Evolutionary conservation across 306 rosid species (phyloP), one percentile per base, ranked within the genome.

Genomic region (Amphicarpaea edgeworthii): DNA sequence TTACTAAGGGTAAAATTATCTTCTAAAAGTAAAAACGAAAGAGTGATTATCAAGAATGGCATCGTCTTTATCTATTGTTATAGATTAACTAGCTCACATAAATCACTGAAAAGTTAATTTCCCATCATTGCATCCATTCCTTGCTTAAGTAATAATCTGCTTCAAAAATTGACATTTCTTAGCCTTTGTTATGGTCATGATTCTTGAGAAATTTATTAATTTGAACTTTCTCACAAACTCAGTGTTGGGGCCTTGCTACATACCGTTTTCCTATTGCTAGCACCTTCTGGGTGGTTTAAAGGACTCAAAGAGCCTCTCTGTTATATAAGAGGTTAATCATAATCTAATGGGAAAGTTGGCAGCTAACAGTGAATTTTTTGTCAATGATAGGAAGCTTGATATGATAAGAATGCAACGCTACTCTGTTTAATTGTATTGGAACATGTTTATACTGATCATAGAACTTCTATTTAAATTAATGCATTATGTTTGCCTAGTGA

Each of bases 121-220:
- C 16, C 45, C 1, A 23, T 78, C 72, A 47, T 54, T 69, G 32
- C 12, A 1, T 26, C 64, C 74, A 50, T 74, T 15, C 45, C 43
- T 34, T 81, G 73, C 58, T 68, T 60, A 50, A 7, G 34, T 40
- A 40, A 74, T 68, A 68, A 21, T 59, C 30, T 60, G 66, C 68
- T 68, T 50, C 47, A 51, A 24, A n/a, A 24, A 24, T 66, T 72
- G 21, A 34, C 5, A 21, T 54, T 60, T 51, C 14, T 57, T 70
- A 16, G 7, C 67, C 77, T 58, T 77, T 70, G 55, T 12, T 59
- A 15, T 57, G 32, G 20, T 50, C 69, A n/a, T n/a, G n/a, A n/a
- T 73, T 65, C 47, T 41, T 50, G 65, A 47, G 20, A 53, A 71
- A 40, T 28, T 38, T 19, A 69, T 34, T 59, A 50, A 15, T 58